These are phyloP conservation scores for Arxiozyma slooffiae DNA, from an alignment of 1,139 yeast genomes.

Conservation along the genomic window DNA sequence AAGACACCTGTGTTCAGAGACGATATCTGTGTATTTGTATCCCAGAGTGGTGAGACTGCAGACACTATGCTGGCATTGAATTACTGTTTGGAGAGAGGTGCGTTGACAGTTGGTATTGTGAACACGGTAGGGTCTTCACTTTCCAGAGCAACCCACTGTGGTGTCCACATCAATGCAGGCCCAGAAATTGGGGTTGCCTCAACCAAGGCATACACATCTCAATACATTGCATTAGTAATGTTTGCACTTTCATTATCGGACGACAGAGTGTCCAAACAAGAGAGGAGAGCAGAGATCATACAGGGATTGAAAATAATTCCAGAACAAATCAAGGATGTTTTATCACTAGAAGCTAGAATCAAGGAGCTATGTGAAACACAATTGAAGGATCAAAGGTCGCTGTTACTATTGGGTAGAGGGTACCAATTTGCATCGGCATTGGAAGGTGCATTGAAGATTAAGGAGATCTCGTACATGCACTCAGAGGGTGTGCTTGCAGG, in stretches of 20 bases:
- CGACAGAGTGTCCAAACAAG: slow-evolving; percentile 68
- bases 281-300: slow-evolving; percentile 78
- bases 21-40: slow-evolving; percentile 93
- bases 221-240: slow-evolving; percentile 94
- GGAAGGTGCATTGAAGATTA: slow-evolving; percentile 96
- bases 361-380: slow-evolving; percentile 63
- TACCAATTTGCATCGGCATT: slow-evolving; percentile 95
- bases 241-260: slow-evolving; percentile 88
- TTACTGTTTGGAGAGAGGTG: slow-evolving; percentile 94
- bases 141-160: slow-evolving; percentile 94
- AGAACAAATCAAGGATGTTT: slow-evolving; percentile 69
- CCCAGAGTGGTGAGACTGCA: slow-evolving; percentile 99
- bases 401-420: slow-evolving; percentile 91
- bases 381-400: slow-evolving; percentile 72
- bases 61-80: slow-evolving; percentile 95
- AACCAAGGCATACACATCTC: slow-evolving; percentile 98
- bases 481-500: slow-evolving; percentile 99
- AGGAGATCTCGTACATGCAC: slow-evolving; percentile 97
- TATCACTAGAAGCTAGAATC: slow-evolving; percentile 63
- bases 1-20: slow-evolving; percentile 94
- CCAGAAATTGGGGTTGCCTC: slow-evolving; percentile 99
- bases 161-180: slow-evolving; percentile 98
- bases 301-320: slow-evolving; percentile 80
- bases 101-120: slow-evolving; percentile 93
- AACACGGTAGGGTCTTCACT: slow-evolving; percentile 91